Evolutionary conservation across 257 asterid species (phyloP), one percentile per base, ranked within the genome.

Genomic region (Plantago elongata): DNA sequence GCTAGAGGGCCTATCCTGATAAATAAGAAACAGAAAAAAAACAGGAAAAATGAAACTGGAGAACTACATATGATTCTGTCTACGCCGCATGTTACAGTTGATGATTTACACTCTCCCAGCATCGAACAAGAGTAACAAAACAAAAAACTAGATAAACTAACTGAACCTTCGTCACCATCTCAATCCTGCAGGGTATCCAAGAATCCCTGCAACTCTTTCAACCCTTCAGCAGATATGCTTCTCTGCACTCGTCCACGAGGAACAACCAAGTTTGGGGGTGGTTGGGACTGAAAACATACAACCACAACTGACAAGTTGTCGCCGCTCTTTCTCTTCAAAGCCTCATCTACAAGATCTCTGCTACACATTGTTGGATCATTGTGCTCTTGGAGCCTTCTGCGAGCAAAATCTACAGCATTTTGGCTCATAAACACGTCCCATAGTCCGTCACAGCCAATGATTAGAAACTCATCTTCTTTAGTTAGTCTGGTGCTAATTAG

Each of bases 391-490:
- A 93, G 95, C 75, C 77, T 73, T 55, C 97, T 78, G 4, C 97
- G 95, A 44, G 99, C 97, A 78, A 93, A 93, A 73, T 93, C 99
- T 49, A 93, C 94, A 0, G 96, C 97, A 40, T 93, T 93, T 67
- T 93, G 97, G 79, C 94, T 89, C 85, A 78, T 73, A 50, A 93
- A 93, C 55, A 89, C 99, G 27, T 93, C 99, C 99, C 97, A 93
- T 7, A 89, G 74, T 13, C 99, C 99, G 46, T 93, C 99, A 29
- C 97, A 93, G 16, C 92, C 97, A 11, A 93, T 80, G 67, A 93
- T 83, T 57, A 89, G 86, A 68, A 93, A 93, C 83, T 93, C 99
- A 0, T 89, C 99, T 71, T 93, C 95, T 62, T 78, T 80, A 0
- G 97, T 79, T 51, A 89, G 81, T 37, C 62, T 80, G 5, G 94